phyloP scores from a whole-genome alignment of 495 filamentous ascomycete species.

The Penicillium dipodomyicola region DNA sequence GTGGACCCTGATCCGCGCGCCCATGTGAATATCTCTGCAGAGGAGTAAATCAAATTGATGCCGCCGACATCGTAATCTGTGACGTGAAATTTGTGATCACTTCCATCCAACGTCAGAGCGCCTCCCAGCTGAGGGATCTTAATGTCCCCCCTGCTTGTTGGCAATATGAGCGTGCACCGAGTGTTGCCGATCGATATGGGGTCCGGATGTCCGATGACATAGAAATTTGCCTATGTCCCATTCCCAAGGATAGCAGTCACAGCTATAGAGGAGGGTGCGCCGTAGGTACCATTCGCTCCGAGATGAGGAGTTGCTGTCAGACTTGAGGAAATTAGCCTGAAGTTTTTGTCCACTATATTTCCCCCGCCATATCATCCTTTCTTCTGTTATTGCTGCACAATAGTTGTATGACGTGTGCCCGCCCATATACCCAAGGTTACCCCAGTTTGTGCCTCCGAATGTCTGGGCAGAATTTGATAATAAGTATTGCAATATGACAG shows the following conservation, averaged over 20 bases:
- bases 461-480: no score
- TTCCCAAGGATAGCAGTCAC: slow-evolving; percentile 54
- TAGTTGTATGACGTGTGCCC: no score
- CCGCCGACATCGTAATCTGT: slow-evolving; percentile 64
- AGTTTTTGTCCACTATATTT: no score
- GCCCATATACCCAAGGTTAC: no score
- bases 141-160: slow-evolving; percentile 54
- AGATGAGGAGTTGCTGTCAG: no score
- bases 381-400: no score
- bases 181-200: slow-evolving; percentile 50
- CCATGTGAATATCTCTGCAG: slow-evolving; percentile 69
- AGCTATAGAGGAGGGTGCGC: slow-evolving; percentile 43
- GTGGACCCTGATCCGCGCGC: slow-evolving; percentile 48
- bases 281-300: slow-evolving; percentile 48
- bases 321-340: no score
- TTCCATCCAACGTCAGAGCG: slow-evolving; percentile 59
- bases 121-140: slow-evolving; percentile 58
- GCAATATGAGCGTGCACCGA: slow-evolving; percentile 54
- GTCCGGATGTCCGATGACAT: slow-evolving; percentile 55
- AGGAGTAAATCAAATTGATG: slow-evolving; percentile 61
- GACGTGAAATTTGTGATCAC: slow-evolving; percentile 69
- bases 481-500: no score
- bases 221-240: slow-evolving; percentile 51
- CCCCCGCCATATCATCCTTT: no score
- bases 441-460: no score